Conservation (phyloP, 306 rosid genomes). For the Glycine tomentella region DNA sequence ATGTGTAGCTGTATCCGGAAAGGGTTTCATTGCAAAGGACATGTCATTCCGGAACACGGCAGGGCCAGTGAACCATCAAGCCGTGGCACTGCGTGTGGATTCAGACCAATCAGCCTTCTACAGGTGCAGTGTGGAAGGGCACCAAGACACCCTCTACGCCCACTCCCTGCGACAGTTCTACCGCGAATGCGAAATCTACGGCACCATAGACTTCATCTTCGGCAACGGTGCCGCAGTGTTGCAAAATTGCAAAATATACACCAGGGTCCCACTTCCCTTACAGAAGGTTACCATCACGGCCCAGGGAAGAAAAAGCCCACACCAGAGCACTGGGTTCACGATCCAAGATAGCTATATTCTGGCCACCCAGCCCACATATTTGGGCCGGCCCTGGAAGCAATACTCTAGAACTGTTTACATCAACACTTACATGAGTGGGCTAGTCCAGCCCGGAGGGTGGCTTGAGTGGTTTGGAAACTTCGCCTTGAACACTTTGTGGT, state of each 20-base stretch:
- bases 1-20: conserved; percentile 75
- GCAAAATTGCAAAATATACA: conserved; percentile 80
- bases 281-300: conserved; percentile 89
- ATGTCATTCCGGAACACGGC: conserved; percentile 81
- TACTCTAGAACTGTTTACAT: conserved; percentile 74
- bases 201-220: conserved; percentile 88
- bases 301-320: conserved; percentile 81
- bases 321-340: conserved; percentile 78
- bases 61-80: conserved; percentile 74
- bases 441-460: conserved; percentile 88
- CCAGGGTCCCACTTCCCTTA: conserved; percentile 71
- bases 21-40: conserved; percentile 81
- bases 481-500: conserved; percentile 79
- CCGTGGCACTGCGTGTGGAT: conserved; percentile 84
- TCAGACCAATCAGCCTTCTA: conserved; percentile 88
- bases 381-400: conserved; percentile 86
- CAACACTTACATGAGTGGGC: conserved; percentile 75
- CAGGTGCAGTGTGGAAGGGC: conserved; percentile 81
- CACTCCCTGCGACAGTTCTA: conserved; percentile 84
- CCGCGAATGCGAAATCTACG: conserved; percentile 76
- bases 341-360: conserved; percentile 72
- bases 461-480: conserved; percentile 85
- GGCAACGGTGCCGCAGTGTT: conserved; percentile 88
- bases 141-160: conserved; percentile 88
- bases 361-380: conserved; percentile 78